Conservation (phyloP, 768 basidiomycete species). For the Candolleomyces efflorescens region DNA sequence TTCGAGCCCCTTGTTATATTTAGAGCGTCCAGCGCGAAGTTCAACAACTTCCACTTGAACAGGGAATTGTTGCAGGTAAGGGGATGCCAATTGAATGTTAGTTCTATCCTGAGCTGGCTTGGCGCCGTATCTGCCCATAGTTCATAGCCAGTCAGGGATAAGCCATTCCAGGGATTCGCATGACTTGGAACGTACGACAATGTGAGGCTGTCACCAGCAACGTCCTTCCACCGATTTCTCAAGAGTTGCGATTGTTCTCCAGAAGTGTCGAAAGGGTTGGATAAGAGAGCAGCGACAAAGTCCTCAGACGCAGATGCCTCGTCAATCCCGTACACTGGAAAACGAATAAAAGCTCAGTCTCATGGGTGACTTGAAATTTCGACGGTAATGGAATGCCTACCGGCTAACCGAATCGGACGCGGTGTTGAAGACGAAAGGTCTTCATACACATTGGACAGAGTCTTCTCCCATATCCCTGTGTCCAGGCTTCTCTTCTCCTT, state of each 20-base stretch:
- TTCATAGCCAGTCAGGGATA: conserved; percentile 15
- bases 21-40: conserved; percentile 15
- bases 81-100: conserved; percentile 34
- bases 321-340: conserved; percentile 55
- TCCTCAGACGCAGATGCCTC: conserved; percentile 50
- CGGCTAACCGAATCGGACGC: conserved; percentile 41
- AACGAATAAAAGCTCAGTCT: background rate
- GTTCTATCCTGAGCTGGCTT: conserved; percentile 12
- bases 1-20: conserved; percentile 2
- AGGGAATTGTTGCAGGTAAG: conserved; percentile 55
- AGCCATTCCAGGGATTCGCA: background rate
- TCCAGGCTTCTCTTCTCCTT: conserved; percentile 12
- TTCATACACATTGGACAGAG: conserved; percentile 34
- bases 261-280: conserved; percentile 65
- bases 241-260: conserved; percentile 36
- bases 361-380: conserved; percentile 3
- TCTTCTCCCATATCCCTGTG: conserved; percentile 41
- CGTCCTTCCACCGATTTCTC: conserved; percentile 44
- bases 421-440: conserved; percentile 26
- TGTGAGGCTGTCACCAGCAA: conserved; percentile 23
- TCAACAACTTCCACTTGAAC: conserved; percentile 48
- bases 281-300: conserved; percentile 65
- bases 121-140: conserved; percentile 27
- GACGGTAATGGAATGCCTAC: conserved; percentile 30
- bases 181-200: conserved; percentile 36